phyloP scores from a whole-genome alignment of 179 eudicot species.

The Kewa caespitosa region DNA sequence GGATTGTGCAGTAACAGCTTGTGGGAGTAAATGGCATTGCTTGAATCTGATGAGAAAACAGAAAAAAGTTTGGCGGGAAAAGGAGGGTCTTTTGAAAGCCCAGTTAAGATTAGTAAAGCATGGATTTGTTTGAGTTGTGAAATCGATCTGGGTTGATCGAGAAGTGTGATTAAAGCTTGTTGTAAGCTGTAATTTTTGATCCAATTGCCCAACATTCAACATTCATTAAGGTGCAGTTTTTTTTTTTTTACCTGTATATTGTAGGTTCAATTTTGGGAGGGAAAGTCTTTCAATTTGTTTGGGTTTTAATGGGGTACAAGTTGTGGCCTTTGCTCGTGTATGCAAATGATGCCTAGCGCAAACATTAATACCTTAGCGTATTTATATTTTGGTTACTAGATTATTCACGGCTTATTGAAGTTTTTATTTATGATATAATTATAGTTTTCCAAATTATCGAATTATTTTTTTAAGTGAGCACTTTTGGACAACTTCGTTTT shows the following conservation, averaged over 20 bases:
- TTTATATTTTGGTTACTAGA: no score
- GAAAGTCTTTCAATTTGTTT: neutral
- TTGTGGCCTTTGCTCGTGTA: no score
- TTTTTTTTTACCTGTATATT: neutral
- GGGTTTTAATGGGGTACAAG: no score
- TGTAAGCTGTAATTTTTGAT: slow-evolving; percentile 24
- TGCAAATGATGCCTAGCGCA: no score
- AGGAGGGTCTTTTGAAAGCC: slow-evolving; percentile 33
- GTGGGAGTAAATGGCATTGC: slow-evolving; percentile 42
- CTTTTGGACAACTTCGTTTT: no score
- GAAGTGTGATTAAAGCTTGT: slow-evolving; percentile 36
- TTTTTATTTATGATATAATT: no score
- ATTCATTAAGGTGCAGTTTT: neutral
- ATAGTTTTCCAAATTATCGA: no score
- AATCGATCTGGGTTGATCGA: slow-evolving; percentile 51
- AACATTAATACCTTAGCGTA: no score
- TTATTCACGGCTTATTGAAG: no score
- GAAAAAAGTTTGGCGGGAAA: slow-evolving; percentile 47
- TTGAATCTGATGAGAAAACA: slow-evolving; percentile 42
- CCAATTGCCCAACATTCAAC: slow-evolving; percentile 32
- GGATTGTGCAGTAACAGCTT: slow-evolving; percentile 39
- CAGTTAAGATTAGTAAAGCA: slow-evolving; percentile 38
- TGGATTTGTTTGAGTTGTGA: slow-evolving; percentile 56
- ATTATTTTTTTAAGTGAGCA: no score
- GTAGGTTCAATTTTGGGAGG: neutral